Conservation (phyloP, 495 filamentous ascomycete species). For the Polyplosphaeria fusca region DNA sequence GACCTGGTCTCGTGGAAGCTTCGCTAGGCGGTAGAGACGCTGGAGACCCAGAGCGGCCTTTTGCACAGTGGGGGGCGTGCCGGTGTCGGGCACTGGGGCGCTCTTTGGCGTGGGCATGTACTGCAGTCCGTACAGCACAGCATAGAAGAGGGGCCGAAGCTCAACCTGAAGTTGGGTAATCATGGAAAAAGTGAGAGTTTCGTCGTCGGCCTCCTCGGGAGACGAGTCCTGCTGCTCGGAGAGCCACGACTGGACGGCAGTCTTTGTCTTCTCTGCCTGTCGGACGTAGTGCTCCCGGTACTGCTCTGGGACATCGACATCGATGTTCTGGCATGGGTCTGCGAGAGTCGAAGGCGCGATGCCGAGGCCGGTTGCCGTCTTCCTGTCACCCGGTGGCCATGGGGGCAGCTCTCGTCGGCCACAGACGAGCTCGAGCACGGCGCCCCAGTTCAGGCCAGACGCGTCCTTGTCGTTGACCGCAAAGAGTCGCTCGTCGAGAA, state of each 20-base stretch:
- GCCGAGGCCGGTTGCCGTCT: slow-evolving; percentile 51
- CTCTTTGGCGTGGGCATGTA: slow-evolving; percentile 50
- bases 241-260: slow-evolving; percentile 83
- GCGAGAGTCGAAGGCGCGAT: slow-evolving; percentile 42
- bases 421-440: slow-evolving; percentile 88
- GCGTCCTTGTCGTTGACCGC: slow-evolving; percentile 41
- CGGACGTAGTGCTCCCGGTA: slow-evolving; percentile 83
- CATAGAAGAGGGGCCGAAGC: slow-evolving; percentile 73
- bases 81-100: slow-evolving; percentile 51
- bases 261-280: slow-evolving; percentile 81
- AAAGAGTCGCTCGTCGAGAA: not conserved
- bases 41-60: slow-evolving; percentile 74
- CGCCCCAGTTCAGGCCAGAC: slow-evolving; percentile 88
- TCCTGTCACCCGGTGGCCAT: slow-evolving; percentile 73
- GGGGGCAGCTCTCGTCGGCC: slow-evolving; percentile 77
- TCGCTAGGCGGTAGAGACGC: slow-evolving; percentile 72
- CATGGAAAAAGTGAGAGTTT: slow-evolving; percentile 88
- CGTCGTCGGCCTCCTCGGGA: slow-evolving; percentile 84
- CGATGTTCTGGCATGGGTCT: slow-evolving; percentile 74
- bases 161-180: slow-evolving; percentile 76
- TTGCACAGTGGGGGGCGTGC: slow-evolving; percentile 64
- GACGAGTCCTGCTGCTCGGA: slow-evolving; percentile 66
- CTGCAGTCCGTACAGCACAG: slow-evolving; percentile 67
- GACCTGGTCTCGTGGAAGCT: slow-evolving; percentile 75
- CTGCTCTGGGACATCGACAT: slow-evolving; percentile 88